Percentiles rank a stretch among this genome's conserved stretches.
Conservation (phyloP, 345 rosid genomes). For the Rhizophora apiculata region DNA sequence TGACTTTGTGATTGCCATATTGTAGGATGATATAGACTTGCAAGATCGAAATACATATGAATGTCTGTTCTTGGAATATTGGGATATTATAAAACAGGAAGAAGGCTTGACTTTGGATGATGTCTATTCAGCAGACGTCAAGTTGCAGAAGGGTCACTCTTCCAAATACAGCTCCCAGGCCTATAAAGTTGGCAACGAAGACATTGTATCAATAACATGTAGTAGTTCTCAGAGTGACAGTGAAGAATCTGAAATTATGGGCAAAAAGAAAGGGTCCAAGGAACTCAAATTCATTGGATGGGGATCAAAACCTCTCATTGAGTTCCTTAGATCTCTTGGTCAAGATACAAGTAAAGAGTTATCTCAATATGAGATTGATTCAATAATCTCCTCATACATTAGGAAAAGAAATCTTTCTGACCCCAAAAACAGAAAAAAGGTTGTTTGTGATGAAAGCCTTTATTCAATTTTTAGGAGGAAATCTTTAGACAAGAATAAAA, state of each 20-base stretch:
- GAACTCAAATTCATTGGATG: slow-evolving; percentile 34
- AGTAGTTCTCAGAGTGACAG: slow-evolving; percentile 21
- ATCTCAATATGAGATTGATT: slow-evolving; percentile 31
- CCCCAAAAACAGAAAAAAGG: slow-evolving; percentile 27
- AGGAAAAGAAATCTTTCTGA: slow-evolving; percentile 29
- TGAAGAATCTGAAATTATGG: slow-evolving; percentile 7
- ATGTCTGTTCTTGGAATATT: slow-evolving; percentile 45
- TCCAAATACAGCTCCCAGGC: slow-evolving; percentile 4
- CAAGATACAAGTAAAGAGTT: slow-evolving; percentile 37
- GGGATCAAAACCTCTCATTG: slow-evolving; percentile 53
- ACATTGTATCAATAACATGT: neutral
- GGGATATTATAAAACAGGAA: slow-evolving; percentile 37
- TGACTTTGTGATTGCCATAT: slow-evolving; percentile 1
- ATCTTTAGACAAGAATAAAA: slow-evolving; percentile 22
- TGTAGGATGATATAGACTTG: slow-evolving; percentile 26
- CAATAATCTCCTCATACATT: slow-evolving; percentile 35
- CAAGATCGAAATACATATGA: slow-evolving; percentile 36
- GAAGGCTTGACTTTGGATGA: slow-evolving; percentile 41
- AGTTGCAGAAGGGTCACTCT: slow-evolving; percentile 10
- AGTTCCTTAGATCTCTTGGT: slow-evolving; percentile 45
- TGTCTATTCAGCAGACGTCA: slow-evolving; percentile 24
- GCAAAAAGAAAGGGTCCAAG: slow-evolving; percentile 22
- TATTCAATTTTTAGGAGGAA: slow-evolving; percentile 42
- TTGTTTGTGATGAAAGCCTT: slow-evolving; percentile 45
- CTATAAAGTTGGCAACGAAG: slow-evolving; percentile 1